A percentile compares a stretch with the other conserved stretches of the same genome.
Evolutionary conservation across 345 rosid species (phyloP).

Genomic region (Cardamine occulta): DNA sequence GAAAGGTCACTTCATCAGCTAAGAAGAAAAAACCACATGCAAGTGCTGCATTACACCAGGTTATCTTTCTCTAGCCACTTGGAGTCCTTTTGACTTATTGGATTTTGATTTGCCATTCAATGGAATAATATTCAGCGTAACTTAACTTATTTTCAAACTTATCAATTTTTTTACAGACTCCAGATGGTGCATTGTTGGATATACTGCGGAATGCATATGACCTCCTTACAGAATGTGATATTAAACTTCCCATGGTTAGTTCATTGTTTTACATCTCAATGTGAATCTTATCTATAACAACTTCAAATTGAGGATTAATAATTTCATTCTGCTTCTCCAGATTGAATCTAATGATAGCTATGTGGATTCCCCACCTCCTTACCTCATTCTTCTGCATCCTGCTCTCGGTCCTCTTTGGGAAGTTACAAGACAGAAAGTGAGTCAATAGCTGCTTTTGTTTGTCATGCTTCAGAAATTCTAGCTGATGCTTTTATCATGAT

Average conservation of each 20-base stretch:
- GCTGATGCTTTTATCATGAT: background rate
- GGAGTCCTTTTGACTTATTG: constrained; percentile 4
- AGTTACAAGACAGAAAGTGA: constrained; percentile 80
- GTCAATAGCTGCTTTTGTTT: constrained; percentile 20
- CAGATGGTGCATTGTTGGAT: constrained; percentile 90
- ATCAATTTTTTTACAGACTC: constrained; percentile 65
- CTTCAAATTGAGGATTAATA: constrained; percentile 1
- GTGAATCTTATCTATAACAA: background rate
- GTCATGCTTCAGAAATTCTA: constrained; percentile 1
- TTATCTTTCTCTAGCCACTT: constrained; percentile 44
- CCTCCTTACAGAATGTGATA: constrained; percentile 72
- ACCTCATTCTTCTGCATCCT: constrained; percentile 89
- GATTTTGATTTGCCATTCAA: constrained; percentile 21
- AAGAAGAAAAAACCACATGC: constrained; percentile 78
- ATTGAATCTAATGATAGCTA: constrained; percentile 69
- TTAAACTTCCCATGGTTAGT: constrained; percentile 75
- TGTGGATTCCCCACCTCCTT: constrained; percentile 73
- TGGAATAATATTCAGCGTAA: background rate
- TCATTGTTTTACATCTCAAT: constrained; percentile 16
- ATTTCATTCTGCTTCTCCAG: constrained; percentile 44
- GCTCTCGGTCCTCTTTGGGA: constrained; percentile 98
- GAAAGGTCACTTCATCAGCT: constrained; percentile 91
- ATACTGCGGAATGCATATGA: constrained; percentile 84
- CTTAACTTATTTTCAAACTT: background rate
- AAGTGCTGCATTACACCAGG: constrained; percentile 83